Conservation (phyloP, 768 basidiomycete genomes). For the Tricholomella constricta region DNA sequence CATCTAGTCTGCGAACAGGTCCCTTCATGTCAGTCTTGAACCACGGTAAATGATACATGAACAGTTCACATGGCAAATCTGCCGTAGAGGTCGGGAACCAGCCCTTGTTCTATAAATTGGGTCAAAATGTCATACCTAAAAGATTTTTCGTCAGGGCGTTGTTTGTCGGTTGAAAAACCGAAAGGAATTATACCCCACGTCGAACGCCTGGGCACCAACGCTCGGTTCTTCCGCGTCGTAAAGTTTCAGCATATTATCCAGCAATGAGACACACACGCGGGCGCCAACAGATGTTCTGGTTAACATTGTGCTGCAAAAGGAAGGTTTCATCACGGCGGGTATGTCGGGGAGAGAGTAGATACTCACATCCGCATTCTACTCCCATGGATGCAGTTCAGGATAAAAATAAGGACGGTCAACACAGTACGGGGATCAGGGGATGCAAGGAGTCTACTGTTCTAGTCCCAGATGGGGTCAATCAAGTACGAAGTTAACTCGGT, state of each 20-base stretch:
- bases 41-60: slow-evolving; percentile 8
- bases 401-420: slow-evolving; percentile 64
- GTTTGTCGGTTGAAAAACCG: slow-evolving; percentile 1
- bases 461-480: slow-evolving; percentile 19
- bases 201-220: slow-evolving; percentile 70
- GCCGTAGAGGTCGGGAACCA: slow-evolving; percentile 60
- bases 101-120: slow-evolving; percentile 60
- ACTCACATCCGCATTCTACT: slow-evolving; percentile 59
- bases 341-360: not conserved
- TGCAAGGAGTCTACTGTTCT: slow-evolving; percentile 56
- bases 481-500: slow-evolving; percentile 2
- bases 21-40: slow-evolving; percentile 10
- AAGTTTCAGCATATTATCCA: slow-evolving; percentile 72
- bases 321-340: slow-evolving; percentile 11
- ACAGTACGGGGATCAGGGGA: slow-evolving; percentile 66
- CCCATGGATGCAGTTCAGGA: slow-evolving; percentile 70
- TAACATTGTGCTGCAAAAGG: slow-evolving; percentile 49
- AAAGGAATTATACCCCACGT: slow-evolving; percentile 61
- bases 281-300: slow-evolving; percentile 55
- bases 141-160: not conserved
- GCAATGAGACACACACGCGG: slow-evolving; percentile 64
- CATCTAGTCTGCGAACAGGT: slow-evolving; percentile 49
- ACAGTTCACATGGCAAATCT: slow-evolving; percentile 61
- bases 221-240: slow-evolving; percentile 68
- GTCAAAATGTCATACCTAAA: slow-evolving; percentile 65